These are phyloP conservation scores for Tetradesmus lagerheimii DNA, from an alignment of 139 green algal species.

Conservation along the genomic window DNA sequence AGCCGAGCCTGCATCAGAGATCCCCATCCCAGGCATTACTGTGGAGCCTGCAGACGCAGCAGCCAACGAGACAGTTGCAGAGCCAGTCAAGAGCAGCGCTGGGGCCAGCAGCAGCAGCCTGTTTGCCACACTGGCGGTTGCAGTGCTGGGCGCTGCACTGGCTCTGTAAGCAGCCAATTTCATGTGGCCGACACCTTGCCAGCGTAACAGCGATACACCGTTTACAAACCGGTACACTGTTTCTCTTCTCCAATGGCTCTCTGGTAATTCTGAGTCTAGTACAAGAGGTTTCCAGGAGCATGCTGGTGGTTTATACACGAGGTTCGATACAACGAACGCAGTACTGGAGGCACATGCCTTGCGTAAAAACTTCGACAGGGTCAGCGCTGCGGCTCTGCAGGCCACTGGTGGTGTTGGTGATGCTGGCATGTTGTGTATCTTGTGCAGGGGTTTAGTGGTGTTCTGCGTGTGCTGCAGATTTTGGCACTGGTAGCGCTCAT, in stretches of 20 bases:
- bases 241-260: no score
- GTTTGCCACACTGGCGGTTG: neutral
- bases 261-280: no score
- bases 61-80: slow-evolving; percentile 3
- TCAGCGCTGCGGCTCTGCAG: neutral
- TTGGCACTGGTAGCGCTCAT: no score
- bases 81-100: neutral
- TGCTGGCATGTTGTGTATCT: no score
- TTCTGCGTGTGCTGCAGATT: no score
- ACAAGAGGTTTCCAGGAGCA: no score
- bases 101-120: neutral
- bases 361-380: neutral
- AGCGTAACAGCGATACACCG: no score
- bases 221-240: no score
- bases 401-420: no score
- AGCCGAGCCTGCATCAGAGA: neutral
- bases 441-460: no score
- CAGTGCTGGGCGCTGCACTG: neutral
- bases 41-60: neutral
- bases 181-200: no score
- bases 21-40: neutral
- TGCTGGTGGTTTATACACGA: neutral
- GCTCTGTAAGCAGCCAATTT: neutral
- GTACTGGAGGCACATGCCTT: neutral
- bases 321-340: neutral